Conservation (phyloP, 768 basidiomycete species). For the Kwoniella mangroviensis region DNA sequence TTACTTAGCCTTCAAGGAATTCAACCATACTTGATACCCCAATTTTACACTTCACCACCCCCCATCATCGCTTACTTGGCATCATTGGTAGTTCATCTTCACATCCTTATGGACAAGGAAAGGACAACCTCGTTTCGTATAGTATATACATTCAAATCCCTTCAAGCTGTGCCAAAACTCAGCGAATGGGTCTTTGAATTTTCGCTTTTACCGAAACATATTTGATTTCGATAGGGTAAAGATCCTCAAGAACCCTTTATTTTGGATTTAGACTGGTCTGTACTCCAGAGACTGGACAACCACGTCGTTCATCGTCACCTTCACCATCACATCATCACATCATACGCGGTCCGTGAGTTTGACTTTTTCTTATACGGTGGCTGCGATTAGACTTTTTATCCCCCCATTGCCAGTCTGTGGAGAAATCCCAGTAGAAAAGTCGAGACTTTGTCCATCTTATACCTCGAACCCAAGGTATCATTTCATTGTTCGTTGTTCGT, state of each 20-base stretch:
- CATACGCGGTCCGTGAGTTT: constrained; percentile 11
- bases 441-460: constrained; percentile 1
- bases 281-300: not conserved
- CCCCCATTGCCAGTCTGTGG: not conserved
- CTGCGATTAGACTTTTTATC: not conserved
- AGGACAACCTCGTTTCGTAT: too few relatives aligned
- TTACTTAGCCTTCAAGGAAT: not conserved
- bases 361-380: not conserved
- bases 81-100: not conserved
- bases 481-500: not conserved
- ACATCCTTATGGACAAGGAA: not conserved
- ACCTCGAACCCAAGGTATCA: not conserved
- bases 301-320: not conserved
- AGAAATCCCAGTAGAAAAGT: not conserved
- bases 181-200: not conserved
- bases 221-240: not conserved
- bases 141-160: not conserved
- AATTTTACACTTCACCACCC: not conserved
- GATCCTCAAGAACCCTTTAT: not conserved
- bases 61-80: not conserved
- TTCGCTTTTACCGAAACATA: not conserved
- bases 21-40: not conserved
- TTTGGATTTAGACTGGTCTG: not conserved
- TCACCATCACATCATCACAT: not conserved
- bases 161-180: not conserved